Evolutionary conservation across 495 filamentous ascomycete genomes (phyloP), one percentile per base, ranked within the genome.

Genomic region (Podospora appendiculata): DNA sequence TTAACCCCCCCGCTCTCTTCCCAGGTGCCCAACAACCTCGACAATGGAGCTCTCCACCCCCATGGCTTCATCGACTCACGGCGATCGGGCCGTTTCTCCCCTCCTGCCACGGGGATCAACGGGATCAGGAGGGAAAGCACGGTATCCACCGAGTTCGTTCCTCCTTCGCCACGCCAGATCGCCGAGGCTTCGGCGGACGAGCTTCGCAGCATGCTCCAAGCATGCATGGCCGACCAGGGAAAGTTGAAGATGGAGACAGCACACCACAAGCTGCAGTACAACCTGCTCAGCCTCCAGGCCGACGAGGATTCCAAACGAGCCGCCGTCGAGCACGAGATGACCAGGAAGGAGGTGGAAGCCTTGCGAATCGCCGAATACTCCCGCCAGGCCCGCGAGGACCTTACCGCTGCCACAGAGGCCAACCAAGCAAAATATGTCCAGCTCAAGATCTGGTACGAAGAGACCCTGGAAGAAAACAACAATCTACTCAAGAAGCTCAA

Each of bases 221-320:
- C 68, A 4, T 71, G 71, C 32, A 58, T 78, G n/a, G 72, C 78
- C 5, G 78, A 83, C 49, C 75, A 85, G 45, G 71, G 74, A 36
- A 73, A 69, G 33, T 79, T 92, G 47, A 87, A 89, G 45, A 88
- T 89, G 76, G 85, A 87, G 43, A 85, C 88, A 1, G 84, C 94
- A 19, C 93, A 98, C 63, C 86, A 94, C 73, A 95, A 93, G 61
- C 71, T 98, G 45, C 92, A 96, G 64, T 89, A 93, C 61, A 89
- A 84, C 59, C 77, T 98, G 54, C 79, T 96, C 18, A 84, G 77
- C 46, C 88, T 97, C 47, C 88, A 94, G 60, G 92, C 87, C 41
- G 80, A 85, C 32, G 91, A 95, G 65, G 86, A 90, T 19, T 78
- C 87, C 5, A 91, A 94, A 65, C 82, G 90, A 38, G 89, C 91